A percentile compares a stretch with the other conserved stretches of the same genome.
Evolutionary conservation across 805 yeast genomes (phyloP).

Genomic region (Ogataea siamensis): DNA sequence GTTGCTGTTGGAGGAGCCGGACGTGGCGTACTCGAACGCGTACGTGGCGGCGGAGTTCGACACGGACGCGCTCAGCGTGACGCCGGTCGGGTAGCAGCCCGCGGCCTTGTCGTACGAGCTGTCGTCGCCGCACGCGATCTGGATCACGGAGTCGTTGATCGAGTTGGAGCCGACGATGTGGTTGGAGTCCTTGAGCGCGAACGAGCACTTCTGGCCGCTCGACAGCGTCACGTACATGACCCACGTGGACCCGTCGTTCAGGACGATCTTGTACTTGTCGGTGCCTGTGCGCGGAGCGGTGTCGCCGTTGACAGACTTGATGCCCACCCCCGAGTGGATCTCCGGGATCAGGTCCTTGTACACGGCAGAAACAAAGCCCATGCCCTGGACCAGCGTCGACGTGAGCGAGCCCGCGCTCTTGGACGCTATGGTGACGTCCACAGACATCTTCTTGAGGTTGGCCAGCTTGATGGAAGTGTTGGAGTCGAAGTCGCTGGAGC

Average conservation of each 20-base stretch:
- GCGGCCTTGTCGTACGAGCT: slow-evolving; percentile 57
- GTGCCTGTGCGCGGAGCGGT: slow-evolving; percentile 43
- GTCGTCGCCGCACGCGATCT: slow-evolving; percentile 52
- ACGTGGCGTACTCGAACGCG: slow-evolving; percentile 40
- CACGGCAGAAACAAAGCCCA: slow-evolving; percentile 72
- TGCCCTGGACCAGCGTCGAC: slow-evolving; percentile 75
- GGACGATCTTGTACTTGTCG: slow-evolving; percentile 50
- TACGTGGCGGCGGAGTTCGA: slow-evolving; percentile 40
- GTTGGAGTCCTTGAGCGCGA: slow-evolving; percentile 25
- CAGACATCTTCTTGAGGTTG: slow-evolving; percentile 21
- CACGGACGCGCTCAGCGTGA: slow-evolving; percentile 42
- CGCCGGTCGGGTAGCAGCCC: slow-evolving; percentile 56
- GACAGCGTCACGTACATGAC: slow-evolving; percentile 56
- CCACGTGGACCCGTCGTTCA: slow-evolving; percentile 60
- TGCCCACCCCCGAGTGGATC: slow-evolving; percentile 57
- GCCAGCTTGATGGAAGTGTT: slow-evolving; percentile 18
- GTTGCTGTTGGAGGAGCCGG: slow-evolving; percentile 47
- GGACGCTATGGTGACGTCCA: slow-evolving; percentile 20
- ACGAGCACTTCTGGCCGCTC: slow-evolving; percentile 34
- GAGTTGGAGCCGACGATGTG: slow-evolving; percentile 43
- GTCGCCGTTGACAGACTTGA: slow-evolving; percentile 45
- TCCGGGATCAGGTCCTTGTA: slow-evolving; percentile 53
- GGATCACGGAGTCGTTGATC: slow-evolving; percentile 53
- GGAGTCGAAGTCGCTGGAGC: slow-evolving; percentile 40
- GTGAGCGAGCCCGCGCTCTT: slow-evolving; percentile 39